phyloP scores from a whole-genome alignment of 768 basidiomycete genomes.

The Amanita muscaria region DNA sequence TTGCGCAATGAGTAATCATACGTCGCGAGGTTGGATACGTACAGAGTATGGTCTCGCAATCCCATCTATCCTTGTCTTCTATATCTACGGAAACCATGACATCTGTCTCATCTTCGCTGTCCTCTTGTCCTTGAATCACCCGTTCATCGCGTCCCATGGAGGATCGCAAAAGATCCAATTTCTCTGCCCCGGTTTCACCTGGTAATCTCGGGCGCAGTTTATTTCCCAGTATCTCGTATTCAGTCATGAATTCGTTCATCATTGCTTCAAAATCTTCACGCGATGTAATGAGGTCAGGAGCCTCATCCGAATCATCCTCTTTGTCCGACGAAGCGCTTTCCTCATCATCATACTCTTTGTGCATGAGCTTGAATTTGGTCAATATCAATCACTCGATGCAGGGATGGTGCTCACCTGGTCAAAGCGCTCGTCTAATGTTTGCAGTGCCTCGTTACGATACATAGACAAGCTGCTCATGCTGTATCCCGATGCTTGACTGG shows the following conservation, averaged over 20 bases:
- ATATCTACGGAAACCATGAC: constrained; percentile 33
- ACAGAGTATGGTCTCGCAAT: constrained; percentile 95
- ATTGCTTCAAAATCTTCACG: constrained; percentile 86
- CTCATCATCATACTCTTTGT: constrained; percentile 70
- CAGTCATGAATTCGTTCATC: constrained; percentile 89
- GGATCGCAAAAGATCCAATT: constrained; percentile 70
- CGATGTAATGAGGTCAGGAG: constrained; percentile 69
- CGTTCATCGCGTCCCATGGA: constrained; percentile 67
- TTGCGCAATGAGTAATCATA: constrained; percentile 5
- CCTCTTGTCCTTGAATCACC: constrained; percentile 31
- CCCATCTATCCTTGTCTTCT: constrained; percentile 76
- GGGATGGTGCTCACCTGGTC: constrained; percentile 59
- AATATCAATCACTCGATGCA: too few relatives aligned
- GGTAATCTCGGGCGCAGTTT: constrained; percentile 72
- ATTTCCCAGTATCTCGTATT: constrained; percentile 85
- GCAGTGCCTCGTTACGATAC: constrained; percentile 84
- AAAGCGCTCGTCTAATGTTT: constrained; percentile 87
- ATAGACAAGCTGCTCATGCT: constrained; percentile 97
- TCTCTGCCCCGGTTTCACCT: constrained; percentile 66
- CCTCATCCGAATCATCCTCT: constrained; percentile 45
- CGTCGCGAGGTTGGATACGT: constrained; percentile 22
- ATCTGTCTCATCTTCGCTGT: constrained; percentile 40
- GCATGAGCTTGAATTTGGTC: constrained; percentile 55
- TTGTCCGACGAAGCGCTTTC: constrained; percentile 19
- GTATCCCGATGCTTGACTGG: constrained; percentile 87